Conservation (phyloP, 2,329 filamentous ascomycete species). For the Colletotrichum magnum region DNA sequence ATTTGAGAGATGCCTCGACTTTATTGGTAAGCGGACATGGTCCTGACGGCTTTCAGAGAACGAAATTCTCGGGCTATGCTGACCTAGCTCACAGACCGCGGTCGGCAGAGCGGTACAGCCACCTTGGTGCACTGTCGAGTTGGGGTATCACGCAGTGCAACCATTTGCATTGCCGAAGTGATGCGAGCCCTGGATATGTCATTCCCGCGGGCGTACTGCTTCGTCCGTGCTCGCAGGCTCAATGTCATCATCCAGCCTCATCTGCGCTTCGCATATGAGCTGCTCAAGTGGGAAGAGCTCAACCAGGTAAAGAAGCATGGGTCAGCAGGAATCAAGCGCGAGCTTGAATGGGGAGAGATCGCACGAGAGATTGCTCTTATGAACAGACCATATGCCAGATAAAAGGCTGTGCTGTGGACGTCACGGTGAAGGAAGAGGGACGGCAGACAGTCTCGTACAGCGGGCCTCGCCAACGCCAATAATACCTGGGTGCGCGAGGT, state of each 20-base stretch:
- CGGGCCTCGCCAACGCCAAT: too few relatives aligned
- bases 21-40: conserved; percentile 76
- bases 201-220: conserved; percentile 95
- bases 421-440: too few relatives aligned
- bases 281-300: conserved; percentile 94
- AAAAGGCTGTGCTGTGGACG: conserved; percentile 36
- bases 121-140: conserved; percentile 97
- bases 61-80: not conserved
- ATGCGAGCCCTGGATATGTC: conserved; percentile 87
- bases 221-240: conserved; percentile 89
- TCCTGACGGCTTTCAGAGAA: conserved; percentile 52
- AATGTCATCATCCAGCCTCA: conserved; percentile 99
- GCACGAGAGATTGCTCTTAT: conserved; percentile 92
- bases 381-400: conserved; percentile 93
- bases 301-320: conserved; percentile 67
- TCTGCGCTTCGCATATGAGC: conserved; percentile 92
- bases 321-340: conserved; percentile 70
- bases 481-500: too few relatives aligned
- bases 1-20: conserved; percentile 87
- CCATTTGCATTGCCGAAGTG: conserved; percentile 98
- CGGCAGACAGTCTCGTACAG: too few relatives aligned
- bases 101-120: conserved; percentile 81
- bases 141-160: conserved; percentile 94
- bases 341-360: conserved; percentile 93
- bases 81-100: conserved; percentile 72